Conservation (phyloP, 305 asterid species). For the Fraxinus paxiana region DNA sequence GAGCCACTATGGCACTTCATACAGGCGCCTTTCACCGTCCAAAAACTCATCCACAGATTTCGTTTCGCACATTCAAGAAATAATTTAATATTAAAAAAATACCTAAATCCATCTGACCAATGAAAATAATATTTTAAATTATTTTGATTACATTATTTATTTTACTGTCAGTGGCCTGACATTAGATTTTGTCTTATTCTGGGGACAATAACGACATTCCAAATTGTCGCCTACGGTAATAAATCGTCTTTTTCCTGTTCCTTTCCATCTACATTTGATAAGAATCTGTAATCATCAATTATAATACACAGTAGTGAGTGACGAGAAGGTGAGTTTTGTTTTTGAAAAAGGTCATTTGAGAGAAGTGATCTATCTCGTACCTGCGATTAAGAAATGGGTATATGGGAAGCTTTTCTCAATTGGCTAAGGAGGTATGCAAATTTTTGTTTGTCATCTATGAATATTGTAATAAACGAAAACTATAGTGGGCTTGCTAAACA, state of each 20-base stretch:
- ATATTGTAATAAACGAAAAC: neutral
- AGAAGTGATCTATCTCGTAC: slow-evolving; percentile 38
- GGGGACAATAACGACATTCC: slow-evolving; percentile 23
- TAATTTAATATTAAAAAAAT: neutral
- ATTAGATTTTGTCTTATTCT: slow-evolving; percentile 16
- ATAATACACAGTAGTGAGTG: slow-evolving; percentile 13
- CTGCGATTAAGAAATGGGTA: slow-evolving; percentile 50
- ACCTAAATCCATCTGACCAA: slow-evolving; percentile 28
- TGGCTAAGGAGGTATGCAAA: slow-evolving; percentile 72
- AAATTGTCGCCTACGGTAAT: slow-evolving; percentile 25
- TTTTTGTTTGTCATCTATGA: slow-evolving; percentile 7
- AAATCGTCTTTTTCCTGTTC: neutral
- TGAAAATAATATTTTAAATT: neutral
- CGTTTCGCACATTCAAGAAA: neutral
- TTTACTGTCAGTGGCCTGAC: neutral
- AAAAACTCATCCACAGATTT: neutral
- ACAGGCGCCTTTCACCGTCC: slow-evolving; percentile 16
- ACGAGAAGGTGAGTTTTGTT: slow-evolving; percentile 9
- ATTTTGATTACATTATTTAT: too few relatives aligned
- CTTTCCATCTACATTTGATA: slow-evolving; percentile 7
- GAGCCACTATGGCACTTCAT: slow-evolving; percentile 21
- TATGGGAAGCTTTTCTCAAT: slow-evolving; percentile 96
- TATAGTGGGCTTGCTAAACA: neutral
- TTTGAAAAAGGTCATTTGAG: slow-evolving; percentile 28
- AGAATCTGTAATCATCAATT: slow-evolving; percentile 15